Percentiles rank a stretch among this genome's conserved stretches.
Evolutionary conservation across 306 rosid species (phyloP).

Genomic region (Begonia loranthoides): DNA sequence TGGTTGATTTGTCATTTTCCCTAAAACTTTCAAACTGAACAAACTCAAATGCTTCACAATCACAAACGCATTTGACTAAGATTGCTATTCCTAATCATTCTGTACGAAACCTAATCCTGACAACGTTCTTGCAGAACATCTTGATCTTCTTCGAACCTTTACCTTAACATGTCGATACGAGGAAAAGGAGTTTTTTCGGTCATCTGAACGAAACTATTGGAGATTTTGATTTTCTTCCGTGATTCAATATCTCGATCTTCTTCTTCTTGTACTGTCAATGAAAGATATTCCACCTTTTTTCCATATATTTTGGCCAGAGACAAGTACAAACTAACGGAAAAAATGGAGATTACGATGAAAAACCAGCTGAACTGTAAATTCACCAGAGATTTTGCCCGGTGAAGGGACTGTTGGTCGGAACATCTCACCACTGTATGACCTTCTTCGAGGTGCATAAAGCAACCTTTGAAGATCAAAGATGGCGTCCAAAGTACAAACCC

Average conservation of each 20-base stretch:
- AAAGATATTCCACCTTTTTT: constrained; percentile 19
- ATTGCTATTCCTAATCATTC: constrained; percentile 2
- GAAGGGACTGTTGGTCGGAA: constrained; percentile 21
- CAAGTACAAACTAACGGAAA: constrained; percentile 29
- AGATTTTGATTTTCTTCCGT: constrained; percentile 18
- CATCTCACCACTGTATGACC: constrained; percentile 66
- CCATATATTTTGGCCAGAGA: constrained; percentile 25
- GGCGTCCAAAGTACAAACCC: constrained; percentile 78
- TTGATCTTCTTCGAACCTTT: constrained; percentile 1
- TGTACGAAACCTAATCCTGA: constrained; percentile 7
- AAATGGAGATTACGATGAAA: constrained; percentile 25
- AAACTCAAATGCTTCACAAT: too few species aligned
- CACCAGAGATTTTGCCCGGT: constrained; percentile 50
- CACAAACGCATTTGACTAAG: background rate
- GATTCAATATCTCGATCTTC: constrained; percentile 60
- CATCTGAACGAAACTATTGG: constrained; percentile 30
- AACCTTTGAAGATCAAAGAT: constrained; percentile 41
- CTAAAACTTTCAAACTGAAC: too few species aligned
- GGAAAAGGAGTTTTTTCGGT: constrained; percentile 15
- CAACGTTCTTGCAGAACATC: too few species aligned
- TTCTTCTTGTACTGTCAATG: constrained; percentile 17
- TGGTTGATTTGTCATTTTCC: too few species aligned
- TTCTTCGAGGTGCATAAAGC: constrained; percentile 34
- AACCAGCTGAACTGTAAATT: constrained; percentile 65
- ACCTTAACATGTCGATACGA: constrained; percentile 40